These are phyloP conservation scores for Strobilomyces echinocephalus DNA, from an alignment of 768 basidiomycete species.

Conservation along the genomic window DNA sequence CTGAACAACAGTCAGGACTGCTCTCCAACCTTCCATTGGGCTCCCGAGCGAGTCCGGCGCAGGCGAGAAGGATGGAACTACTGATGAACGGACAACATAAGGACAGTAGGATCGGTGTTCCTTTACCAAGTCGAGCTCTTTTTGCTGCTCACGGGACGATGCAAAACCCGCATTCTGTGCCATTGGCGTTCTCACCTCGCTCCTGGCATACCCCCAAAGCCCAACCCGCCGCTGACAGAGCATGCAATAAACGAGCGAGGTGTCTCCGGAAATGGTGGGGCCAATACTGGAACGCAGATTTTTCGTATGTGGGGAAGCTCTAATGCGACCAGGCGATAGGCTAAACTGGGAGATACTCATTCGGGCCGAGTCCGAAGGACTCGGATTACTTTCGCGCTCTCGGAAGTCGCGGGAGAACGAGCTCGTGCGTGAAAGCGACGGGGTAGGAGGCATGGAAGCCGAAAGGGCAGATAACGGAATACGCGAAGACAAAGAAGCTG, in stretches of 20 bases:
- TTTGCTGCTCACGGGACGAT: constrained; percentile 22
- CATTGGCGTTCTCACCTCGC: constrained; percentile 1
- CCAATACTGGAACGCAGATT: background rate
- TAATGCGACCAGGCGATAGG: constrained; percentile 12
- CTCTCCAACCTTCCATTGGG: constrained; percentile 71
- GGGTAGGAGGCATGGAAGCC: constrained; percentile 28
- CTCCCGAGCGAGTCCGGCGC: constrained; percentile 21
- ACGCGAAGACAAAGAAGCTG: constrained; percentile 22
- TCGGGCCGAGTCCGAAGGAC: constrained; percentile 17
- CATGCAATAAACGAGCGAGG: constrained; percentile 55
- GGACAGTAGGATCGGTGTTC: constrained; percentile 86
- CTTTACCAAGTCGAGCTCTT: constrained; percentile 69
- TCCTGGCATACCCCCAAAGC: constrained; percentile 64
- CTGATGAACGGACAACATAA: constrained; percentile 69
- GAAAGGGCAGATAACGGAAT: constrained; percentile 27
- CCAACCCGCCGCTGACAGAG: constrained; percentile 79
- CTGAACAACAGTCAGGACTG: constrained; percentile 63
- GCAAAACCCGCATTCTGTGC: constrained; percentile 12
- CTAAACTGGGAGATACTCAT: constrained; percentile 20
- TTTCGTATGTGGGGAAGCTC: constrained; percentile 8
- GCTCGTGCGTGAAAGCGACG: constrained; percentile 30
- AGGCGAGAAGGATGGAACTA: constrained; percentile 51
- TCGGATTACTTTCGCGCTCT: constrained; percentile 19
- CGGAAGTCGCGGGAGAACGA: constrained; percentile 26
- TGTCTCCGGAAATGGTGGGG: constrained; percentile 32